A percentile compares a stretch with the other conserved stretches of the same genome.
Conservation (phyloP, 2,329 filamentous ascomycete genomes). For the Claviceps sp. region DNA sequence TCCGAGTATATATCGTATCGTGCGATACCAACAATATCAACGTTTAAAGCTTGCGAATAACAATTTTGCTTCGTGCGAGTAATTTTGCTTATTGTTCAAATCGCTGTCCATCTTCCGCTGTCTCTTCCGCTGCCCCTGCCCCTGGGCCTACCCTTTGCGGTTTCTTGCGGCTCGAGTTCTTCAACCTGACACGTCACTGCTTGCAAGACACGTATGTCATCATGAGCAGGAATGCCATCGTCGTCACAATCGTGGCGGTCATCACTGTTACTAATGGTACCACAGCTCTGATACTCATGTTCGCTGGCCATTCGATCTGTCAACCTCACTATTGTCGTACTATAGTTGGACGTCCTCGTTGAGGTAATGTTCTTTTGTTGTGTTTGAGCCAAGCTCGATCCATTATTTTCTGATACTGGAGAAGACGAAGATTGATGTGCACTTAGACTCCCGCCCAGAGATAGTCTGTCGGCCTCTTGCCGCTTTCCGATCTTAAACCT, state of each 20-base stretch:
- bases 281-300: constrained; percentile 1
- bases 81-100: too few relatives aligned
- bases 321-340: constrained; percentile 8
- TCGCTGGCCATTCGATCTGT: constrained; percentile 4
- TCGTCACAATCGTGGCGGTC: constrained; percentile 9
- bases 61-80: too few relatives aligned
- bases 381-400: neutral
- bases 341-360: neutral
- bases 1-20: too few relatives aligned
- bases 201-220: neutral
- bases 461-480: constrained; percentile 9
- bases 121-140: constrained; percentile 10
- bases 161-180: neutral
- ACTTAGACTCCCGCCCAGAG: neutral
- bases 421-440: neutral
- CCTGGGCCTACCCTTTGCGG: constrained; percentile 1
- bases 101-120: constrained; percentile 5
- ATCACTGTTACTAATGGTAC: constrained; percentile 2
- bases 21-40: too few relatives aligned
- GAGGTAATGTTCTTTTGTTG: neutral
- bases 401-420: neutral
- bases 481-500: constrained; percentile 36
- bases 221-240: constrained; percentile 10
- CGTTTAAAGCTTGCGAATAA: too few relatives aligned
- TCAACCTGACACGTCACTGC: neutral